Percentiles rank a stretch among this genome's conserved stretches.
phyloP scores from a whole-genome alignment of 169 alveolate species.

The Cryptosporidium tyzzeri region DNA sequence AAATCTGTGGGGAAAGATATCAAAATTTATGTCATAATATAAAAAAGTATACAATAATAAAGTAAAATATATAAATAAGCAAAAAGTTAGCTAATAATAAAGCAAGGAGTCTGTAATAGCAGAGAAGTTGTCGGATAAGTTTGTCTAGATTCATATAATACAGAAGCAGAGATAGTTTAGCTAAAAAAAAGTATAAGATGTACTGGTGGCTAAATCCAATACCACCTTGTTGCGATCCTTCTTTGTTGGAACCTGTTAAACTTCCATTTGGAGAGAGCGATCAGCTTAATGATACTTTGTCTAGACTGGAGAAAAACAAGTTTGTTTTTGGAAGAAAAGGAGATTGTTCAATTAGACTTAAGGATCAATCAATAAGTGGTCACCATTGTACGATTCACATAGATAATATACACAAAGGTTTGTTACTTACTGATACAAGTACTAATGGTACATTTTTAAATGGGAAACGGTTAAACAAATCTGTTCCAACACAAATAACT shows the following conservation, averaged over 20 bases:
- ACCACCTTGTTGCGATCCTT: slow-evolving; percentile 75
- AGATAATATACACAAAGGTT: slow-evolving; percentile 5
- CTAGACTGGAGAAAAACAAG: slow-evolving; percentile 2
- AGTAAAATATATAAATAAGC: neutral
- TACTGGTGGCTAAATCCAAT: slow-evolving; percentile 75
- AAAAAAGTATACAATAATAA: slow-evolving; percentile 11
- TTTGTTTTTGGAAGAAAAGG: slow-evolving; percentile 66
- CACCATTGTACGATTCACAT: slow-evolving; percentile 55
- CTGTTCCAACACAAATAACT: slow-evolving; percentile 46
- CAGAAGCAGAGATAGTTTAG: neutral
- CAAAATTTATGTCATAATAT: slow-evolving; percentile 16
- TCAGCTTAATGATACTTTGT: neutral
- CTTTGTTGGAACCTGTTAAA: slow-evolving; percentile 54
- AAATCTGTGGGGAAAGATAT: slow-evolving; percentile 51
- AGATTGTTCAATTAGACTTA: slow-evolving; percentile 67
- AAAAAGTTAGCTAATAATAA: neutral
- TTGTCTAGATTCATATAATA: neutral
- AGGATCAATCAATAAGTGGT: slow-evolving; percentile 73
- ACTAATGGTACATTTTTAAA: slow-evolving; percentile 69
- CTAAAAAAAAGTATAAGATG: slow-evolving; percentile 8
- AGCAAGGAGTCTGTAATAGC: neutral
- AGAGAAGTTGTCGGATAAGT: neutral
- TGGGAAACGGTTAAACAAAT: slow-evolving; percentile 55
- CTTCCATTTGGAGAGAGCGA: slow-evolving; percentile 30
- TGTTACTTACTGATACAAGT: slow-evolving; percentile 61